These are phyloP conservation scores for Lathyrus sativus DNA, from an alignment of 306 rosid species.

Conservation along the genomic window DNA sequence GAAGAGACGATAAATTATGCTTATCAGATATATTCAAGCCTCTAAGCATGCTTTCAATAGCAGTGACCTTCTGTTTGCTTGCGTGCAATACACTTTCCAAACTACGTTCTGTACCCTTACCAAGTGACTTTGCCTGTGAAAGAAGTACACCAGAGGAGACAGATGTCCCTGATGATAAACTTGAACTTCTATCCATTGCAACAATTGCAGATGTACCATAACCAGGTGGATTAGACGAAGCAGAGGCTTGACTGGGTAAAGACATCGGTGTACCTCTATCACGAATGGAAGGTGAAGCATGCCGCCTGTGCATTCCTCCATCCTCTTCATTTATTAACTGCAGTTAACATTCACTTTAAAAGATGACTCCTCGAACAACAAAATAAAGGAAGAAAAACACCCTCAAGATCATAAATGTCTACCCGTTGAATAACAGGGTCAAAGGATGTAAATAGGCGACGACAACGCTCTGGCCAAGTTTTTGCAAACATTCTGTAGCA, in stretches of 20 bases:
- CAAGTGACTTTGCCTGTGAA: conserved; percentile 74
- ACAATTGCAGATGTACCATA: conserved; percentile 99
- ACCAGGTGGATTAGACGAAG: conserved; percentile 80
- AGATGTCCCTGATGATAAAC: conserved; percentile 79
- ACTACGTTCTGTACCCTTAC: conserved; percentile 88
- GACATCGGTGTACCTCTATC: conserved; percentile 77
- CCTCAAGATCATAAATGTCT: conserved; percentile 36
- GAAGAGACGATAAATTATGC: conserved; percentile 65
- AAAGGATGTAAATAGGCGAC: conserved; percentile 82
- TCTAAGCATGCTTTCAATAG: conserved; percentile 98
- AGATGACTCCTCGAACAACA: conserved; percentile 30
- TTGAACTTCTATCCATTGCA: conserved; percentile 97
- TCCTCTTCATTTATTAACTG: conserved; percentile 99
- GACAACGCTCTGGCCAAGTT: conserved; percentile 99
- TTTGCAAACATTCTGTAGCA: conserved; percentile 96
- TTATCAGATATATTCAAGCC: conserved; percentile 90
- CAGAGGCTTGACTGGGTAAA: conserved; percentile 65
- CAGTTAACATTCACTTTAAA: conserved; percentile 31
- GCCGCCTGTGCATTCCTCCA: conserved; percentile 96
- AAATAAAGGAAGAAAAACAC: conserved; percentile 32
- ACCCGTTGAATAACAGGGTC: conserved; percentile 99
- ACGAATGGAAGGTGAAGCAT: conserved; percentile 95
- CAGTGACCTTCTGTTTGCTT: conserved; percentile 93
- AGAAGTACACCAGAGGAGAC: conserved; percentile 70
- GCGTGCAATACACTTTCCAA: conserved; percentile 95